Evolutionary conservation across 257 asterid species (phyloP).

Genomic region (Fraxinus anomala): DNA sequence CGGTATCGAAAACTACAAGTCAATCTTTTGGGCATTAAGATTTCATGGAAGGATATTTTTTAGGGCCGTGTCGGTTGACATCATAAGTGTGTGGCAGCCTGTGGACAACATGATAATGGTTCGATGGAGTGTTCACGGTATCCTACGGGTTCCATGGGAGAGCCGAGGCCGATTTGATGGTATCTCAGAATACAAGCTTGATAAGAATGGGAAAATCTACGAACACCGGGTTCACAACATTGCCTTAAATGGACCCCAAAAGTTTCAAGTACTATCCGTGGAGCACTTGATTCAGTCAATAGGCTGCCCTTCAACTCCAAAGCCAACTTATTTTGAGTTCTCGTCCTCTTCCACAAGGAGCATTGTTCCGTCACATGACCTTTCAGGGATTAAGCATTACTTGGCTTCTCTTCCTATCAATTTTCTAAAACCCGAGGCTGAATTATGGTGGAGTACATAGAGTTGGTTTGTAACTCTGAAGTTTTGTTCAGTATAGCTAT

Average conservation of each 20-base stretch:
- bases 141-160: slow-evolving; percentile 95
- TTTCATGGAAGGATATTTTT: slow-evolving; percentile 80
- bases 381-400: slow-evolving; percentile 38
- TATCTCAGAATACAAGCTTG: slow-evolving; percentile 97
- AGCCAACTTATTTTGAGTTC: slow-evolving; percentile 79
- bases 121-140: slow-evolving; percentile 95
- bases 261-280: slow-evolving; percentile 63
- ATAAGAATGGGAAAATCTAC: slow-evolving; percentile 86
- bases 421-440: slow-evolving; percentile 35
- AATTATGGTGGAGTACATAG: slow-evolving; percentile 29
- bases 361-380: slow-evolving; percentile 35
- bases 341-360: slow-evolving; percentile 41
- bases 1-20: slow-evolving; percentile 83
- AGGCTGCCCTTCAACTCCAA: slow-evolving; percentile 81
- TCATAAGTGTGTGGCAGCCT: slow-evolving; percentile 96
- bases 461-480: slow-evolving; percentile 3
- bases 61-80: slow-evolving; percentile 82
- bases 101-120: slow-evolving; percentile 79
- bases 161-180: slow-evolving; percentile 88
- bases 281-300: slow-evolving; percentile 69
- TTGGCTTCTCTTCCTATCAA: slow-evolving; percentile 48
- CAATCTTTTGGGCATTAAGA: slow-evolving; percentile 84
- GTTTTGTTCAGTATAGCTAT: slow-evolving; percentile 26
- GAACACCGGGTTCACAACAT: slow-evolving; percentile 95
- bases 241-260: slow-evolving; percentile 75